These are phyloP conservation scores for Calonectria multiphialidica DNA, from an alignment of 2,329 filamentous ascomycete genomes.

Conservation along the genomic window DNA sequence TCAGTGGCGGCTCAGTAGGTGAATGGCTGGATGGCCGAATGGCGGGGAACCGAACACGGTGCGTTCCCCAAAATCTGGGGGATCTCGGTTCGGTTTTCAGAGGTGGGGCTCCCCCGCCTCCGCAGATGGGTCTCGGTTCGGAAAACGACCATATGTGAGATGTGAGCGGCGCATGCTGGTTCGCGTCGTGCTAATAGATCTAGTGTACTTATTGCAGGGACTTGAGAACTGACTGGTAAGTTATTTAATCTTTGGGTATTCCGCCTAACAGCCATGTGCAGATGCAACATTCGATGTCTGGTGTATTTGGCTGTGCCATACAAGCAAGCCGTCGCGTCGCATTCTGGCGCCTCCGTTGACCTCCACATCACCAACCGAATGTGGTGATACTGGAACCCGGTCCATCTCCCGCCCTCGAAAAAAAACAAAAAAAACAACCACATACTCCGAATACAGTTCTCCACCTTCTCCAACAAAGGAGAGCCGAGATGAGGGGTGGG, in stretches of 20 bases:
- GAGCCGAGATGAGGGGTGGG: not conserved
- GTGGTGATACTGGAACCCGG: too few relatives aligned
- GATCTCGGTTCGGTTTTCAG: not conserved
- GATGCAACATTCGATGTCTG: not conserved
- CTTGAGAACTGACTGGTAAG: not conserved
- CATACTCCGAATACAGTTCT: not conserved
- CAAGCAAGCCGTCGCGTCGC: too few relatives aligned
- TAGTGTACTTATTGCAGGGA: too few relatives aligned
- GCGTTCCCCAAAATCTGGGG: not conserved
- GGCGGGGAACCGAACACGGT: not conserved
- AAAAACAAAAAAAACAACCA: too few relatives aligned
- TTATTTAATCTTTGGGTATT: not conserved
- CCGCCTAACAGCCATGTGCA: too few relatives aligned
- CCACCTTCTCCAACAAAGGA: not conserved
- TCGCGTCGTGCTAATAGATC: not conserved
- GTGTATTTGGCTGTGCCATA: not conserved
- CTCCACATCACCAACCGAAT: too few relatives aligned
- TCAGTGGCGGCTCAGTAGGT: too few relatives aligned
- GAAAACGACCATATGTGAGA: not conserved
- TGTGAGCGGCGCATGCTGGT: not conserved
- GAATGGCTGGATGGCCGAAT: too few relatives aligned
- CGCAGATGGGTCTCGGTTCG: not conserved
- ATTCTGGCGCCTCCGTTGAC: too few relatives aligned
- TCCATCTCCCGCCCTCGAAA: not conserved
- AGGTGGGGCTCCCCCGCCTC: not conserved